phyloP scores from a whole-genome alignment of 192 early-diverging fungal genomes.

The Linderina pennispora region DNA sequence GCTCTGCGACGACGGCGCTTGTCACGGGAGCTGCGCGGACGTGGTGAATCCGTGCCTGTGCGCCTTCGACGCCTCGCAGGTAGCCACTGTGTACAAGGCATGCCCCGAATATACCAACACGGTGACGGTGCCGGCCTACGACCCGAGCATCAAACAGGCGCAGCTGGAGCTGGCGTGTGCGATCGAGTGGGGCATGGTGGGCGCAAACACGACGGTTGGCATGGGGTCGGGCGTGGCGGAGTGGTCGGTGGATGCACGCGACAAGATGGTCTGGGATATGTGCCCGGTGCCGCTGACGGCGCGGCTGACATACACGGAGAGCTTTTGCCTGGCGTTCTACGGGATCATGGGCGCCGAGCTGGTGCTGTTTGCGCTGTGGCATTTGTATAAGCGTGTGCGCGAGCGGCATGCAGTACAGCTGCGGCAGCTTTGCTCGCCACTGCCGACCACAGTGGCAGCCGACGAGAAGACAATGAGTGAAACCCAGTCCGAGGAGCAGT shows the following conservation, averaged over 20 bases:
- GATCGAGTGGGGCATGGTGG: slow-evolving; percentile 14
- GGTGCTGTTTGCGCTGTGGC: slow-evolving; percentile 45
- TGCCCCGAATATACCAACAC: slow-evolving; percentile 46
- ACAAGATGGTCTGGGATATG: slow-evolving; percentile 32
- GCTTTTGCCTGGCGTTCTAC: slow-evolving; percentile 54
- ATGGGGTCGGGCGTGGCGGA: slow-evolving; percentile 2
- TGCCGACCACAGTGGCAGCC: neutral
- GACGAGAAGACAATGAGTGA: neutral
- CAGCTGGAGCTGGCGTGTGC: slow-evolving; percentile 31
- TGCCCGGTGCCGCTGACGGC: slow-evolving; percentile 47
- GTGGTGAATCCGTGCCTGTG: slow-evolving; percentile 52
- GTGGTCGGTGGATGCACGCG: slow-evolving; percentile 14
- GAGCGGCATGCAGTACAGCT: slow-evolving; percentile 8
- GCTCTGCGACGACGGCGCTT: slow-evolving; percentile 54
- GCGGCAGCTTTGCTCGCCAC: slow-evolving; percentile 21
- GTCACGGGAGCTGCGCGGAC: slow-evolving; percentile 36
- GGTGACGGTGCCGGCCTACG: slow-evolving; percentile 38
- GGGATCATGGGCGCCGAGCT: slow-evolving; percentile 41
- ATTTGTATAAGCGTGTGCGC: slow-evolving; percentile 44
- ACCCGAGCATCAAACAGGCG: slow-evolving; percentile 44
- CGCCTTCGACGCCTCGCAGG: slow-evolving; percentile 14
- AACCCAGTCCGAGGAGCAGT: neutral
- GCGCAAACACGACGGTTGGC: slow-evolving; percentile 10
- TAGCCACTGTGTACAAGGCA: slow-evolving; percentile 34
- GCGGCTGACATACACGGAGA: slow-evolving; percentile 46